Conservation (phyloP, 2,329 filamentous ascomycete genomes). For the Mariannaea elegans region DNA sequence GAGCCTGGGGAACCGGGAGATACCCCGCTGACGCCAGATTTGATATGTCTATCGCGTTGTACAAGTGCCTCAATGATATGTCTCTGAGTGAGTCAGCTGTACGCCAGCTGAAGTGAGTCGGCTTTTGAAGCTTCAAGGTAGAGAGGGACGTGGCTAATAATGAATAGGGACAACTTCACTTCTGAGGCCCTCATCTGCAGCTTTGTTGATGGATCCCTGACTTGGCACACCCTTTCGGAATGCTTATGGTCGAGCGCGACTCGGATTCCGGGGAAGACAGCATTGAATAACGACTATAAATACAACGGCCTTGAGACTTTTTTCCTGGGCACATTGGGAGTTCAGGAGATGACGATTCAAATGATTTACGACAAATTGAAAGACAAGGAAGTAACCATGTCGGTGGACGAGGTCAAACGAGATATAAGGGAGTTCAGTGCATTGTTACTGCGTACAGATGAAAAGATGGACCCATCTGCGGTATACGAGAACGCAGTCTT, state of each 20-base stretch:
- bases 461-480: constrained; percentile 3
- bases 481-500: constrained; percentile 29
- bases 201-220: neutral
- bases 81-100: neutral
- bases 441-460: constrained; percentile 31
- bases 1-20: too few relatives aligned
- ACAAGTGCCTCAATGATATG: neutral
- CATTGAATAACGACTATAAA: constrained; percentile 41
- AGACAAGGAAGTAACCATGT: constrained; percentile 17
- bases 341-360: constrained; percentile 38
- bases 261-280: constrained; percentile 37
- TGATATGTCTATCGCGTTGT: neutral
- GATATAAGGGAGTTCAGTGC: constrained; percentile 46
- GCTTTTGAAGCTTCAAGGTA: rapidly evolving
- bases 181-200: neutral
- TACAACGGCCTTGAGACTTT: constrained; percentile 43
- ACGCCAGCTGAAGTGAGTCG: constrained; percentile 19
- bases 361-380: constrained; percentile 47
- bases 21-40: neutral
- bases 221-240: constrained; percentile 41
- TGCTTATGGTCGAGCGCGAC: constrained; percentile 48
- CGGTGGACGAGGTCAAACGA: constrained; percentile 40
- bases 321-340: constrained; percentile 42
- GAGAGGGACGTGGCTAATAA: neutral
- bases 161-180: neutral